Percentiles rank a stretch among this genome's conserved stretches.
phyloP scores from a whole-genome alignment of 78 protist genomes.

The Thecamonas trahens region DNA sequence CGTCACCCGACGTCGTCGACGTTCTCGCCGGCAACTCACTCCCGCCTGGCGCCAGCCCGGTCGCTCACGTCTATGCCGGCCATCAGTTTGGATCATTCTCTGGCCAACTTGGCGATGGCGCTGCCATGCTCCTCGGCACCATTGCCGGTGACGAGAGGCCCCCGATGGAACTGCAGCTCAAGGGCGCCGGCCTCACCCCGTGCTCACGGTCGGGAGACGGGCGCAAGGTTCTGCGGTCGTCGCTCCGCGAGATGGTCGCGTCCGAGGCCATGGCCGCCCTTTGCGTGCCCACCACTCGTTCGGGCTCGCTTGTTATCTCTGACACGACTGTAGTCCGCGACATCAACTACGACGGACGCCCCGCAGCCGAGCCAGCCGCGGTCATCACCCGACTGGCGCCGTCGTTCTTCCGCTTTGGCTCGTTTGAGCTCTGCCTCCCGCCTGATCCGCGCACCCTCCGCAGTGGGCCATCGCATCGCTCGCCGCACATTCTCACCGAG shows the following conservation, averaged over 20 bases:
- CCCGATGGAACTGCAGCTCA: slow-evolving; percentile 40
- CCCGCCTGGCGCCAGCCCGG: not conserved
- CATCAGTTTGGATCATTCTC: slow-evolving; percentile 56
- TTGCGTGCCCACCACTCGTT: slow-evolving; percentile 63
- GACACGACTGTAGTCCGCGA: slow-evolving; percentile 39
- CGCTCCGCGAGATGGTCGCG: slow-evolving; percentile 67
- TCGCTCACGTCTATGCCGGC: slow-evolving; percentile 36
- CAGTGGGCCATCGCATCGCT: slow-evolving; percentile 18
- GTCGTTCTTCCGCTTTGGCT: slow-evolving; percentile 69
- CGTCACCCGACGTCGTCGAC: too few relatives aligned
- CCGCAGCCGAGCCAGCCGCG: slow-evolving; percentile 42
- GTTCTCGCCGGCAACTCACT: too few relatives aligned
- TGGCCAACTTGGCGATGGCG: slow-evolving; percentile 86
- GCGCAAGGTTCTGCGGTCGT: slow-evolving; percentile 70
- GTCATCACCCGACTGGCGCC: slow-evolving; percentile 64
- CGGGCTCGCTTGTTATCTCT: slow-evolving; percentile 41
- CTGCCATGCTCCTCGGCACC: slow-evolving; percentile 66
- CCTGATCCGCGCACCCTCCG: not conserved
- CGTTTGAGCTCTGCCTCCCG: slow-evolving; percentile 42
- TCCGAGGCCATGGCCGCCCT: slow-evolving; percentile 65
- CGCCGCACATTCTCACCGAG: not conserved
- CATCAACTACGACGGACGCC: slow-evolving; percentile 30
- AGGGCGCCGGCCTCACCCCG: slow-evolving; percentile 82
- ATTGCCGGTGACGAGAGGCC: not conserved
- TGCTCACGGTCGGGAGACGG: slow-evolving; percentile 80